Evolutionary conservation across 2,329 filamentous ascomycete genomes (phyloP), one percentile per base, ranked within the genome.

Genomic region (Cercospora zeae-maydis): DNA sequence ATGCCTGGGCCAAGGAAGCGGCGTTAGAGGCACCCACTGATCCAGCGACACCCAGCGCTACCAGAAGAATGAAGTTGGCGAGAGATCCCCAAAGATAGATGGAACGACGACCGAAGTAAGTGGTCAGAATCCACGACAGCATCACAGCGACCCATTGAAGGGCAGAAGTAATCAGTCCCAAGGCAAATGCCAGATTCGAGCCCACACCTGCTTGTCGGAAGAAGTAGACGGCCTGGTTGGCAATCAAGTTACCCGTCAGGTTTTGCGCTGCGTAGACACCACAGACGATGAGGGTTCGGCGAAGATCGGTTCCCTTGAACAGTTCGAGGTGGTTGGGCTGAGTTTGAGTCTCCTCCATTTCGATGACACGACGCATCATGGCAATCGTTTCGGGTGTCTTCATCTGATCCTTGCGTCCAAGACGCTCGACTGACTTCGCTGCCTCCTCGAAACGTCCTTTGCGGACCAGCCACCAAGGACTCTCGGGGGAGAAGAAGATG

Each of bases 121-220:
- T 82, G 13, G 84, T 88, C 55, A 89, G 81, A 61, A 88, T 76
- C 87, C 87, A 89, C 62, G 86, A 89, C 45, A 86, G 78, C 82
- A 87, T 87, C 73, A 87, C 84, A 64, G 86, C 80, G 72, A 89
- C 75, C 75, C 75, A 78, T 72, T 87, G 84, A 1, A 89, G 84
- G 54, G 81, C 83, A 0, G 86, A 88, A 57, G 83, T 88, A 74
- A 88, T 88, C 30, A 89, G 82, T 74, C 84, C 84, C 14, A 88
- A 78, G 37, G 81, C 82, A 71, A 88, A 88, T 3, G 86, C 82
- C 30, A 78, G 81, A 68, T 86, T 76, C 3, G 73, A 75, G 1
- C 63, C 62, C 68, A 89, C 82, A 59, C 86, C 85, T 59, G 87
- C 87, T 80, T 88, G 82, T 66, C 78, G 78, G 72, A 87, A 88